Percentiles rank a stretch among this genome's conserved stretches.
Conservation (phyloP, 345 rosid species). For the Zanthoxylum bungeanum region DNA sequence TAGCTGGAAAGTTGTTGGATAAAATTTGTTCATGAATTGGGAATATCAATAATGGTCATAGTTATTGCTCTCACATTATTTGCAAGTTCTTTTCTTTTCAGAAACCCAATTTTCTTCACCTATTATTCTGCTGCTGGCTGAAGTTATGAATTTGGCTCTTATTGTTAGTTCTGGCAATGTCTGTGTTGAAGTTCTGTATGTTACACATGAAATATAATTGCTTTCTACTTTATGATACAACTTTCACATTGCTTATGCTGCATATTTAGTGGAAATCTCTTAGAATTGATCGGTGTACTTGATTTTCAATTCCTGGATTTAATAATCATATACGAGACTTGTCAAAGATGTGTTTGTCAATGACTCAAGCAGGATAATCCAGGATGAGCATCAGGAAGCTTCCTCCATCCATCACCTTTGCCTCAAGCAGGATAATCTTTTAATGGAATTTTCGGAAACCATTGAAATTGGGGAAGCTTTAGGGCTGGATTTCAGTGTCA, state of each 20-base stretch:
- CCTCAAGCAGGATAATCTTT: too few relatives aligned
- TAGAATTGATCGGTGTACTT: conserved; percentile 20
- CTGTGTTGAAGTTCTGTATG: not conserved
- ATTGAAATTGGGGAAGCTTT: too few relatives aligned
- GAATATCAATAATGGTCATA: conserved; percentile 57
- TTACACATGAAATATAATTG: not conserved
- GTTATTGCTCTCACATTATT: conserved; percentile 44
- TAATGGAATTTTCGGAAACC: too few relatives aligned
- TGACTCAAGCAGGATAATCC: too few relatives aligned
- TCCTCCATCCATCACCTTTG: too few relatives aligned
- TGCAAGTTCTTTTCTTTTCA: conserved; percentile 47
- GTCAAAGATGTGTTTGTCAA: too few relatives aligned
- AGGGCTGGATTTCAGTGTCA: too few relatives aligned
- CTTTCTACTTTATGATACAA: not conserved
- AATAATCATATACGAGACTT: too few relatives aligned
- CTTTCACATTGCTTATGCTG: not conserved
- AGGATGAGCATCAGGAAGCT: too few relatives aligned
- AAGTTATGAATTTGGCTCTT: not conserved
- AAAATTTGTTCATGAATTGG: conserved; percentile 66
- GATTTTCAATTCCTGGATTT: conserved; percentile 64
- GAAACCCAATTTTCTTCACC: conserved; percentile 6
- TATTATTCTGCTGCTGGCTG: not conserved
- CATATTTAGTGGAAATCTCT: conserved; percentile 3
- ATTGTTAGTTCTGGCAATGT: not conserved
- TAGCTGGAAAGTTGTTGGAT: conserved; percentile 62